A percentile compares a stretch with the other conserved stretches of the same genome.
These are phyloP conservation scores for Aspergillus chevalieri DNA, from an alignment of 2,329 filamentous ascomycete genomes.

Conservation along the genomic window DNA sequence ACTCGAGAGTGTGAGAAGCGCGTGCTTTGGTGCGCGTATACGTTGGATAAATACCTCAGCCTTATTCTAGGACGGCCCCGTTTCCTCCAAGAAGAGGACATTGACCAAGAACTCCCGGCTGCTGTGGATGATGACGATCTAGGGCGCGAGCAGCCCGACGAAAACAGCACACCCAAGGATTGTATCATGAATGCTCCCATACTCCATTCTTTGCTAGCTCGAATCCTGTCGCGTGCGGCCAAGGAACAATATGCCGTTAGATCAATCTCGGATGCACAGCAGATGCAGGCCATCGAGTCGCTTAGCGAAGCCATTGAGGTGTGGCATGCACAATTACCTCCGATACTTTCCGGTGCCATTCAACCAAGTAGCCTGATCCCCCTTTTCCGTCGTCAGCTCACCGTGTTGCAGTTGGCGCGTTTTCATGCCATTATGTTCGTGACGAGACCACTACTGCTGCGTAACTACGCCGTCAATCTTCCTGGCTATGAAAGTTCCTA, in stretches of 20 bases:
- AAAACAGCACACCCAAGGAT: conserved; percentile 4
- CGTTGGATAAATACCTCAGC: conserved; percentile 35
- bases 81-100: conserved; percentile 28
- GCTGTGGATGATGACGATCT: conserved; percentile 8
- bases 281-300: conserved; percentile 7
- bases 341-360: conserved; percentile 13
- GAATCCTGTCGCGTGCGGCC: conserved; percentile 13
- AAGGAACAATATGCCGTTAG: conserved; percentile 15
- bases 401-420: conserved; percentile 15
- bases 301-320: conserved; percentile 8
- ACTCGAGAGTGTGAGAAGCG: conserved; percentile 25
- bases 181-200: conserved; percentile 19
- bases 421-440: conserved; percentile 18
- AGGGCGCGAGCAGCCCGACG: not conserved
- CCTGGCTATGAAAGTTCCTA: conserved; percentile 11
- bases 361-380: conserved; percentile 16
- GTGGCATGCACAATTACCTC: conserved; percentile 12
- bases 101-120: conserved; percentile 13
- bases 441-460: conserved; percentile 13
- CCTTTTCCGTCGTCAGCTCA: conserved; percentile 15
- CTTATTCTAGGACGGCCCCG: conserved; percentile 33
- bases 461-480: conserved; percentile 14
- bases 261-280: conserved; percentile 5
- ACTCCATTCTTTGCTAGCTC: conserved; percentile 14
- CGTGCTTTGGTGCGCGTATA: conserved; percentile 34